phyloP scores from a whole-genome alignment of 148 eudicot species.

The Amaranthus cruentus region DNA sequence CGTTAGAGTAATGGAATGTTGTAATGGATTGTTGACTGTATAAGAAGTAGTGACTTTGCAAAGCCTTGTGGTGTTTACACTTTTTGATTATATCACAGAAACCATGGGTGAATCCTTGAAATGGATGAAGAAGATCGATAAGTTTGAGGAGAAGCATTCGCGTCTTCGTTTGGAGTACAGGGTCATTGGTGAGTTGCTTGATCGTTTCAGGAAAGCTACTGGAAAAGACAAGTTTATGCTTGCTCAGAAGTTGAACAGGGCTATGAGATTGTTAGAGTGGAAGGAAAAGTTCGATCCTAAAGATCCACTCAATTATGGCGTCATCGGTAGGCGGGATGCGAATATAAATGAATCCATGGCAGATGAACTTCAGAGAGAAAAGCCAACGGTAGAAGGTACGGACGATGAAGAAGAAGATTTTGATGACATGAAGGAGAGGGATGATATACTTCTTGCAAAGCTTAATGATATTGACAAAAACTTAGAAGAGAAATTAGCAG shows the following conservation, averaged over 20 bases:
- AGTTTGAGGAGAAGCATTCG: constrained; percentile 71
- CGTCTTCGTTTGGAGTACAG: constrained; percentile 63
- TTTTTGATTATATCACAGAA: constrained; percentile 35
- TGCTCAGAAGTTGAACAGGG: constrained; percentile 82
- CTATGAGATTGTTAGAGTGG: constrained; percentile 61
- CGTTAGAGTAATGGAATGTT: not conserved
- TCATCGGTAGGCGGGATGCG: constrained; percentile 46
- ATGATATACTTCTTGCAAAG: constrained; percentile 65
- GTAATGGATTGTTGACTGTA: not conserved
- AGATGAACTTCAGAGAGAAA: constrained; percentile 43
- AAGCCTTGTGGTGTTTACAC: constrained; percentile 6
- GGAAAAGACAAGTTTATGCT: constrained; percentile 93
- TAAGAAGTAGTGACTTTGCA: not conserved
- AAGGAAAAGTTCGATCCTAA: constrained; percentile 80
- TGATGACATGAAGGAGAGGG: constrained; percentile 91
- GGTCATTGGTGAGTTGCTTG: constrained; percentile 82
- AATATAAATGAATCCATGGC: constrained; percentile 34
- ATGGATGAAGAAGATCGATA: constrained; percentile 67
- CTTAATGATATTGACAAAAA: constrained; percentile 63
- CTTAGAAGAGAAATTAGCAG: constrained; percentile 77
- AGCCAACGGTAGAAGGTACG: constrained; percentile 30
- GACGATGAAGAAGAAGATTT: constrained; percentile 49
- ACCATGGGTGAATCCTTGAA: constrained; percentile 61
- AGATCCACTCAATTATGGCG: constrained; percentile 71
- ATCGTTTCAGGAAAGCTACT: constrained; percentile 63